A percentile compares a stretch with the other conserved stretches of the same genome.
Evolutionary conservation across 345 rosid species (phyloP).

Genomic region (Rhodamnia argentea): DNA sequence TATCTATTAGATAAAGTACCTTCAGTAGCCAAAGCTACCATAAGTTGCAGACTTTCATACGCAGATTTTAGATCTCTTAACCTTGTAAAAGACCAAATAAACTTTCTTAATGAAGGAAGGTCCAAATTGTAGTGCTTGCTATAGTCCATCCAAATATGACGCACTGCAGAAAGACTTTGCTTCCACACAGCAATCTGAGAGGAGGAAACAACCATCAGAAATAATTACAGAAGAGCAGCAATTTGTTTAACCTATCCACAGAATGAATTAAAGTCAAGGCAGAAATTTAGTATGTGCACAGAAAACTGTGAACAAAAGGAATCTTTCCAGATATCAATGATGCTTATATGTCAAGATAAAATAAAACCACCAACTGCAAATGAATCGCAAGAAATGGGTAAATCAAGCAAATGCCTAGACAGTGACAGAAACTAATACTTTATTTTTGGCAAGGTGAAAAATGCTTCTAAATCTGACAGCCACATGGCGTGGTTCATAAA

Average conservation of each 20-base stretch:
- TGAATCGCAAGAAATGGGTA: not conserved
- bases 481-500: not conserved
- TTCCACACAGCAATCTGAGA: constrained; percentile 79
- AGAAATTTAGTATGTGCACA: not conserved
- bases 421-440: not conserved
- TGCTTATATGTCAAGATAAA: not conserved
- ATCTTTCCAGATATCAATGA: not conserved
- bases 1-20: constrained; percentile 15
- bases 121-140: constrained; percentile 43
- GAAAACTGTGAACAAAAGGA: not conserved
- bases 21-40: constrained; percentile 42
- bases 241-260: not conserved
- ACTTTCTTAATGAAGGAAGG: constrained; percentile 32
- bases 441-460: not conserved
- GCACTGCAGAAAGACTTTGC: constrained; percentile 43
- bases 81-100: constrained; percentile 54
- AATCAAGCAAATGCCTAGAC: not conserved
- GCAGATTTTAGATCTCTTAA: constrained; percentile 69
- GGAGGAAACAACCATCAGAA: constrained; percentile 2
- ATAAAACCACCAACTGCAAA: not conserved
- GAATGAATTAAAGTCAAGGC: not conserved
- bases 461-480: not conserved
- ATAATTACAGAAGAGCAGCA: not conserved
- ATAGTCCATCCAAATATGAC: constrained; percentile 60
- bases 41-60: constrained; percentile 51